phyloP scores from a whole-genome alignment of 768 basidiomycete genomes.

The Auriscalpium vulgare region DNA sequence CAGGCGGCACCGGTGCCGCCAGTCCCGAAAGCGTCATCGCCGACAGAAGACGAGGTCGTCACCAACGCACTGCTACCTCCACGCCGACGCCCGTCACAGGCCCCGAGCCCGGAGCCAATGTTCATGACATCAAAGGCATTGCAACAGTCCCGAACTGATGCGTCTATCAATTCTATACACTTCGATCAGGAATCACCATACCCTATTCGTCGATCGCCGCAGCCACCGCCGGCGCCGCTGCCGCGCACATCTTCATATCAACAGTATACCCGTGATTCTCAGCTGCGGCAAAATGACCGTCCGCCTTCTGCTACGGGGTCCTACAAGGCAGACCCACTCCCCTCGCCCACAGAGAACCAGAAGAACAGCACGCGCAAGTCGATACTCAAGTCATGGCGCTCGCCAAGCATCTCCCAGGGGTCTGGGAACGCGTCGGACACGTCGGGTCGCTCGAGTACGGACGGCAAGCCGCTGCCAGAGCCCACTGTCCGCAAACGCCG shows the following conservation, averaged over 20 bases:
- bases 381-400: constrained; percentile 61
- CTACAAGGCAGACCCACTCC: constrained; percentile 12
- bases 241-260: constrained; percentile 19
- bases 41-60: constrained; percentile 1
- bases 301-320: neutral
- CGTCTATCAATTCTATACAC: constrained; percentile 40
- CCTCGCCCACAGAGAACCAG: constrained; percentile 30
- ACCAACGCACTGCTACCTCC: constrained; percentile 3
- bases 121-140: neutral
- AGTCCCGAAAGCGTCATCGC: neutral
- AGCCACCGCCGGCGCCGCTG: constrained; percentile 15
- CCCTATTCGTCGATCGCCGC: constrained; percentile 29
- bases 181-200: constrained; percentile 74
- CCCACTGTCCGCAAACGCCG: constrained; percentile 33
- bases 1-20: constrained; percentile 1
- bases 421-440: constrained; percentile 19
- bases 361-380: constrained; percentile 53
- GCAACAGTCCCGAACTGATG: constrained; percentile 14
- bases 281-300: neutral
- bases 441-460: constrained; percentile 21
- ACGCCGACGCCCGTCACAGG: neutral
- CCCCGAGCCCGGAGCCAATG: neutral
- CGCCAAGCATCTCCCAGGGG: constrained; percentile 22
- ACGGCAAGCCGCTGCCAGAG: constrained; percentile 25
- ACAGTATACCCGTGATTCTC: neutral